Evolutionary conservation across 106 monocot species (phyloP), one percentile per base, ranked within the genome.

Genomic region (Dioscorea dumetorum): DNA sequence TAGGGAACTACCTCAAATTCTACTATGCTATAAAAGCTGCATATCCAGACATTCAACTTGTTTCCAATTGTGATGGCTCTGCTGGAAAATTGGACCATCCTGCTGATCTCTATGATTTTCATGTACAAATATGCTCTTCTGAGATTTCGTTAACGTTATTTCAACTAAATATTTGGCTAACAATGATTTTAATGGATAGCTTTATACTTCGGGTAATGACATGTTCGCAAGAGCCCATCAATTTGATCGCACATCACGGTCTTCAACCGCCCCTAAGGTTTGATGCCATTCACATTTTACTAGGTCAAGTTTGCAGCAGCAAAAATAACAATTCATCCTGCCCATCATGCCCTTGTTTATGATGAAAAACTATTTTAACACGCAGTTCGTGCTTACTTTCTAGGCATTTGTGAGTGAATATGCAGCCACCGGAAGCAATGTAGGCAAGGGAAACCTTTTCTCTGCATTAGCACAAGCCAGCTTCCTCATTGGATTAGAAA

Each of bases 371-470:
- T 10, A 41, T 41, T 41, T 10, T 10, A 41, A 41, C 2, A 41
- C 10, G 5, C 41, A 41, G 6, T 3, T 0, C 15, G 14, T 63
- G n/a, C 35, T 33, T 57, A 22, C 15, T 5, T 60, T 73, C 20
- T 69, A 99, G 99, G 99, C 85, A 57, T 93, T 99, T 80, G 90
- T 99, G 73, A 99, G 99, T 72, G 99, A 99, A 72, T 99, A 99
- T 82, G 99, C 99, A 57, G 99, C 90, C 24, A 91, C 86, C 32
- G 88, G 88, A 67, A 72, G 71, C 22, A 93, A 93, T 90, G 93
- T 90, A 66, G 99, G 99, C 66, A 79, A 62, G 57, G 99, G 99
- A 64, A 93, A 82, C 67, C 76, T 99, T 33, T 52, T 93, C 21
- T 90, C 99, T 53, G 90, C 93, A 70, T 68, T 99, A 62, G 99